Evolutionary conservation across 2,329 filamentous ascomycete genomes (phyloP), one percentile per base, ranked within the genome.

Genomic region (Nigrospora osmanthi): DNA sequence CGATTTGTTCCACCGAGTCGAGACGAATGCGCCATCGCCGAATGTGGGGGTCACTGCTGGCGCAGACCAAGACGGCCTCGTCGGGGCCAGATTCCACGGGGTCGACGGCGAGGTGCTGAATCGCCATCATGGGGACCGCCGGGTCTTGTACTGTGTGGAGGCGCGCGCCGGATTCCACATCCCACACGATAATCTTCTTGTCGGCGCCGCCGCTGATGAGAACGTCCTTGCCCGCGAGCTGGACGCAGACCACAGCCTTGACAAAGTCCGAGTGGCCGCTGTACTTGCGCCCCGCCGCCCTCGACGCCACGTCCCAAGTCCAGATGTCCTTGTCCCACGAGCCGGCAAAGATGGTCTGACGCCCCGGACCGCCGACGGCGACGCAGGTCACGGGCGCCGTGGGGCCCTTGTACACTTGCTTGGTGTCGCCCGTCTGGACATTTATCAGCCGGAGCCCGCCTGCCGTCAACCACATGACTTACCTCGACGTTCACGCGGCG

Each of bases 271-370:
- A 73, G 63, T 97, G 91, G 5, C 89, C 89, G 47, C 76, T 75
- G 54, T 83, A 89, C 51, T 73, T 81, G 49, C 69, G 74, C n/a
- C 69, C 71, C 1, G 70, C 66, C 30, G 70, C 62, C 37, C 70
- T 72, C 4, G 79, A 79, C 15, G 73, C 68, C 31, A 84, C 68
- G 55, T 87, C 75, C 86, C 89, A 96, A 31, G 85, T 86, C 83
- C 89, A 95, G 47, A 97, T 77, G 16, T 80, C 76, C 68, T 95
- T 95, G 67, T 98, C 91, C 93, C 93, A 98, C 47, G 84, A 93
- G 32, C 90, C 91, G 19, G 89, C 89, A 63, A 89, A 96, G 11
- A 96, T 60, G 1, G 75, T 85, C 42, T 63, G 65, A 48, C 71
- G 72, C 23, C 68, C 68, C 4, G 70, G 62, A 13, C 80, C 76